Evolutionary conservation across 2,329 filamentous ascomycete genomes (phyloP).

Genomic region (Colletotrichum sp.): DNA sequence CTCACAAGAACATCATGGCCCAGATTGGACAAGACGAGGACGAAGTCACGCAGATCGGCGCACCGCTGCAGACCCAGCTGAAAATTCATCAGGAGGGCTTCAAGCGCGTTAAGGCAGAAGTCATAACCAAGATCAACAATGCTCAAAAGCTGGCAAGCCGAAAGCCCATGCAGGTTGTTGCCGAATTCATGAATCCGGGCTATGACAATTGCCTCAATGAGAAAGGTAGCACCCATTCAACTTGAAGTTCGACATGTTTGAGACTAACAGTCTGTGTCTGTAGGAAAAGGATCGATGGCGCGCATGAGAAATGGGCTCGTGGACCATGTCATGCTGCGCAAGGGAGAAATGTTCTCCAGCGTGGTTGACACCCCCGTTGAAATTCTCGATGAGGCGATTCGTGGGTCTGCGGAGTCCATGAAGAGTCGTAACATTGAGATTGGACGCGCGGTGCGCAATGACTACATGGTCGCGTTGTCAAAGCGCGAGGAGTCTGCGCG

Average conservation of each 20-base stretch:
- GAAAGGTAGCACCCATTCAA: not conserved
- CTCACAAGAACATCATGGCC: not conserved
- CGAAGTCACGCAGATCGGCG: not conserved
- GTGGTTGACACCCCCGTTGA: not conserved
- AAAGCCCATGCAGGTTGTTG: not conserved
- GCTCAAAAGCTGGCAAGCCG: conserved; percentile 1
- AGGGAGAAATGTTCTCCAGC: not conserved
- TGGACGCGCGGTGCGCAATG: not conserved
- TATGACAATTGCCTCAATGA: not conserved
- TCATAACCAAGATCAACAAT: not conserved
- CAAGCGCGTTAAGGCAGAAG: not conserved
- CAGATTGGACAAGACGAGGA: not conserved
- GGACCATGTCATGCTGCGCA: not conserved
- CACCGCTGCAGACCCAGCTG: not conserved
- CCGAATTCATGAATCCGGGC: not conserved
- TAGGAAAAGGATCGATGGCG: not conserved
- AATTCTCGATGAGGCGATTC: not conserved
- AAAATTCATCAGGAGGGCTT: not conserved
- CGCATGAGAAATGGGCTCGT: not conserved
- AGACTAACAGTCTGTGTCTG: not conserved
- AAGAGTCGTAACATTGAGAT: not conserved
- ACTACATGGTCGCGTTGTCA: not conserved
- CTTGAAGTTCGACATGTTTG: too few species aligned
- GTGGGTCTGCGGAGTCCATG: not conserved
- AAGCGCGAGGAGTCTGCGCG: not conserved